Conservation (phyloP, 352 stramenopile genomes). For the Globisporangium camurandrum region DNA sequence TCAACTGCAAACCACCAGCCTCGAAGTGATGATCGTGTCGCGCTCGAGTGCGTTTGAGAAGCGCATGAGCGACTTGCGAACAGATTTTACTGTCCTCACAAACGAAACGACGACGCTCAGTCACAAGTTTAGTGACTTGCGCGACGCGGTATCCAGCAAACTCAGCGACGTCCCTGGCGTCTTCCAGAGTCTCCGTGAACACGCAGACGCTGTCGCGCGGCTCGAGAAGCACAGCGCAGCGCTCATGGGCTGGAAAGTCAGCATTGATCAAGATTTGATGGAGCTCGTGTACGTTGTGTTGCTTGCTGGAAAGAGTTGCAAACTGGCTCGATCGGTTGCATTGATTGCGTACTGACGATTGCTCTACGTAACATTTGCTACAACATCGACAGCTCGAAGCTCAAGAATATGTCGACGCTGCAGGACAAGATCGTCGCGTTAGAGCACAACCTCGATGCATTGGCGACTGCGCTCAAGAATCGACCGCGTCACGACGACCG, state of each 20-base stretch:
- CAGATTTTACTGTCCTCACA: slow-evolving; percentile 44
- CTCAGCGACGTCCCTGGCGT: slow-evolving; percentile 18
- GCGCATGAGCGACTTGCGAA: slow-evolving; percentile 48
- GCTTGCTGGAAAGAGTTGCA: not conserved
- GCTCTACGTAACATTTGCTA: not conserved
- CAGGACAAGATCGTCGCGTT: slow-evolving; percentile 51
- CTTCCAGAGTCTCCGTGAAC: slow-evolving; percentile 30
- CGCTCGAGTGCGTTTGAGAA: slow-evolving; percentile 55
- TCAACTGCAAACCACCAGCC: slow-evolving; percentile 8
- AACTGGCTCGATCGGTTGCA: too few species aligned
- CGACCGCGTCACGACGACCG: slow-evolving; percentile 46
- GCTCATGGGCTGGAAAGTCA: slow-evolving; percentile 53
- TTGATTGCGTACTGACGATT: not conserved
- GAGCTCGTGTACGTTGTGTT: slow-evolving; percentile 28
- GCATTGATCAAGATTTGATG: slow-evolving; percentile 52
- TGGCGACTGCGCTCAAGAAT: slow-evolving; percentile 31
- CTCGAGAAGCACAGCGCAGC: slow-evolving; percentile 68
- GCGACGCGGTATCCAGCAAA: slow-evolving; percentile 31
- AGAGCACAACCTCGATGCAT: slow-evolving; percentile 49
- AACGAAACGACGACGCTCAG: slow-evolving; percentile 30
- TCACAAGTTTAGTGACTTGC: slow-evolving; percentile 42
- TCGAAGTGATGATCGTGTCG: slow-evolving; percentile 56
- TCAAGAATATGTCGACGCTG: slow-evolving; percentile 40
- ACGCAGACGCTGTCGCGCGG: slow-evolving; percentile 45
- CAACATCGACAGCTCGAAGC: slow-evolving; percentile 19